These are phyloP conservation scores for Babesia gibsoni DNA, from an alignment of 169 alveolate species.

Conservation along the genomic window DNA sequence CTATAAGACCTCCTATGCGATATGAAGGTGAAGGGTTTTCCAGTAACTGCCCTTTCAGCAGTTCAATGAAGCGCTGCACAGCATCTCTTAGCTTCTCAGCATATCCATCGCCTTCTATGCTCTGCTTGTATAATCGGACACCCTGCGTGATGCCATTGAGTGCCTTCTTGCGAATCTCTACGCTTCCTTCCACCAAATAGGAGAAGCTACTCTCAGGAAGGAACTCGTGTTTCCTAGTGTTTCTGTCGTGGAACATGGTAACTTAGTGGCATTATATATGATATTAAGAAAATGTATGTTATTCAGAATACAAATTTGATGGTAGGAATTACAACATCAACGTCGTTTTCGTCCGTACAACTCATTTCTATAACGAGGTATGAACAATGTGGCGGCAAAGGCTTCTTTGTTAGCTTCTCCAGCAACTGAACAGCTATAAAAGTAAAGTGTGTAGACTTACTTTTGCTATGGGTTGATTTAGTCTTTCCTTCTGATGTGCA, in stretches of 20 bases:
- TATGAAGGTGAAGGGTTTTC: constrained; percentile 50
- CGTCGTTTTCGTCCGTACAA: constrained; percentile 84
- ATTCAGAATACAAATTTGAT: constrained; percentile 78
- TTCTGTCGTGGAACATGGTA: not conserved
- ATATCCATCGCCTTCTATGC: not conserved
- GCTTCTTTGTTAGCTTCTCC: constrained; percentile 70
- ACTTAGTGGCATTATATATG: not conserved
- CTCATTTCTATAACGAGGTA: constrained; percentile 84
- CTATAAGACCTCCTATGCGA: constrained; percentile 64
- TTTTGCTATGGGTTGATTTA: constrained; percentile 68
- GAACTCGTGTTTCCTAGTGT: constrained; percentile 47
- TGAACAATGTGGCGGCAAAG: constrained; percentile 69
- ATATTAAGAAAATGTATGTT: not conserved
- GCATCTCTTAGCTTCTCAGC: constrained; percentile 11
- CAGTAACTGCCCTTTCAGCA: constrained; percentile 30
- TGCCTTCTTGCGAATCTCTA: constrained; percentile 44
- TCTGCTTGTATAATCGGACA: constrained; percentile 22
- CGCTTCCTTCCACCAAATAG: constrained; percentile 43
- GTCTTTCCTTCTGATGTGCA: constrained; percentile 58
- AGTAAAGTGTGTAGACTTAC: constrained; percentile 83
- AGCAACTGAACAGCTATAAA: constrained; percentile 78
- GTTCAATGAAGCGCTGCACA: constrained; percentile 40
- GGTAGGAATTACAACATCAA: constrained; percentile 84
- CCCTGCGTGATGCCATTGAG: constrained; percentile 44
- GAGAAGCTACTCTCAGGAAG: constrained; percentile 28